These are phyloP conservation scores for Detonula confervacea DNA, from an alignment of 352 stramenopile species.

Conservation along the genomic window DNA sequence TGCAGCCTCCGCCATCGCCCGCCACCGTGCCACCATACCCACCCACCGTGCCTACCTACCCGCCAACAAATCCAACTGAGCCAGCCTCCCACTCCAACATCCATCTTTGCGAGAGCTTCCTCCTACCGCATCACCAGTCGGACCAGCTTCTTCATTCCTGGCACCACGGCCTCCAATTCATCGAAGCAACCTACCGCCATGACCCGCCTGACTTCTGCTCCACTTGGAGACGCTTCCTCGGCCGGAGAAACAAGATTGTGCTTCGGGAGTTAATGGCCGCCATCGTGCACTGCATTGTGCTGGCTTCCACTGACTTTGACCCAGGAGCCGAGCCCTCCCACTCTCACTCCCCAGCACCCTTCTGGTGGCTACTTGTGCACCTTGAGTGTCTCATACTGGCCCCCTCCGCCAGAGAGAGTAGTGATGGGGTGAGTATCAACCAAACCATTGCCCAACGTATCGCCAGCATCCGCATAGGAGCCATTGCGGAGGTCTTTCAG, in stretches of 20 bases:
- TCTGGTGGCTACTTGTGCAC: slow-evolving; percentile 17
- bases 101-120: background rate
- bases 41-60: background rate
- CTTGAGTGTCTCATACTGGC: slow-evolving; percentile 9
- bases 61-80: too few species aligned
- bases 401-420: too few species aligned
- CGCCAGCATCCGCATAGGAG: too few species aligned
- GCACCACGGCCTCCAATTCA: background rate
- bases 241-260: background rate
- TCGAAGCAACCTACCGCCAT: background rate
- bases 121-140: background rate
- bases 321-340: background rate
- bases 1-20: background rate
- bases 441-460: too few species aligned
- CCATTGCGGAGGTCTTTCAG: too few species aligned
- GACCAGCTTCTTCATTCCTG: background rate
- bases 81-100: background rate
- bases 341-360: background rate
- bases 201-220: slow-evolving; percentile 4
- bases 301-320: background rate
- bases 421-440: too few species aligned
- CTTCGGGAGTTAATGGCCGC: background rate
- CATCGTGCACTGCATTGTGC: background rate
- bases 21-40: background rate
- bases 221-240: background rate